Conservation (phyloP, 2,329 filamentous ascomycete genomes). For the Alternaria atra region DNA sequence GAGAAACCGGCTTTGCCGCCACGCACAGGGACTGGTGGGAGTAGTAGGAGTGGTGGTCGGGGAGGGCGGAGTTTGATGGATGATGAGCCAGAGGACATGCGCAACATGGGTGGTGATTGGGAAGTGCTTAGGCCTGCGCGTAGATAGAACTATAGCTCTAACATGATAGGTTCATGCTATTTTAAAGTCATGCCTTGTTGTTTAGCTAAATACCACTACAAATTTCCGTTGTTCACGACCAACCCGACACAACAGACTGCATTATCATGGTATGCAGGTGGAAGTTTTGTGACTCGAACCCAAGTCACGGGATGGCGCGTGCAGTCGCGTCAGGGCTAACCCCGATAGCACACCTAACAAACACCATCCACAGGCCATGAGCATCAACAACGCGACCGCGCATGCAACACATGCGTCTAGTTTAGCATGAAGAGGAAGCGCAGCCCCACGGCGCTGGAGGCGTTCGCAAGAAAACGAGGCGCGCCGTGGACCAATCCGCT, state of each 20-base stretch:
- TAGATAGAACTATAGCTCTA: background rate
- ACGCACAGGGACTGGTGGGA: conserved; percentile 40
- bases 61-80: conserved; percentile 46
- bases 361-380: background rate
- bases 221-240: background rate
- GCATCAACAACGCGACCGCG: background rate
- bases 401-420: background rate
- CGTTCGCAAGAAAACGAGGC: conserved; percentile 36
- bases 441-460: conserved; percentile 27
- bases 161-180: background rate
- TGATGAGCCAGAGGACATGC: conserved; percentile 46
- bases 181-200: background rate
- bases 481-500: conserved; percentile 42
- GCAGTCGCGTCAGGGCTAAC: conserved; percentile 1
- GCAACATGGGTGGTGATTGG: conserved; percentile 48
- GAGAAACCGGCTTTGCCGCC: conserved; percentile 45
- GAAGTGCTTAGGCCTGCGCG: conserved; percentile 47
- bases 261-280: background rate
- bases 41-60: conserved; percentile 17
- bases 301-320: conserved; percentile 1
- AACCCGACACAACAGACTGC: background rate
- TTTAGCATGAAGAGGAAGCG: conserved; percentile 39
- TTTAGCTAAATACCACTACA: background rate
- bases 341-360: background rate
- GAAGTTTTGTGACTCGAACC: background rate